Conservation (phyloP, 2,329 filamentous ascomycete genomes). For the Leptographium wingfieldii region DNA sequence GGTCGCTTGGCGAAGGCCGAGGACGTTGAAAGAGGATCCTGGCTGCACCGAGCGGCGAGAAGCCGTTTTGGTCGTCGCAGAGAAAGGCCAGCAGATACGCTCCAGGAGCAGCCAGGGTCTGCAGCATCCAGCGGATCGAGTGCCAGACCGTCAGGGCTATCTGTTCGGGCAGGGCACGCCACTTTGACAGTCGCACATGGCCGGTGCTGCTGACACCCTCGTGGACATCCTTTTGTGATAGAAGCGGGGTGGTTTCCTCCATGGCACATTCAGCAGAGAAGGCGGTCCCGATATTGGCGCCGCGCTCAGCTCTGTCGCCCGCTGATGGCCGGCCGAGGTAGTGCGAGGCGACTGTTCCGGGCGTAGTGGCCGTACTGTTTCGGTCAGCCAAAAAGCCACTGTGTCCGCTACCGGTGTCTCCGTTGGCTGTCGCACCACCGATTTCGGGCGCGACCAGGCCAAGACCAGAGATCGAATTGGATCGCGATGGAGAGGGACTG, state of each 20-base stretch:
- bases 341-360: too few relatives aligned
- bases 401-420: constrained; percentile 19
- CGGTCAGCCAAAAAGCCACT: constrained; percentile 15
- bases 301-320: background rate
- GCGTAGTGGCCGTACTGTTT: background rate
- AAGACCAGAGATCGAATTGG: constrained; percentile 46
- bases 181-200: constrained; percentile 27
- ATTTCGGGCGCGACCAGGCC: constrained; percentile 32
- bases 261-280: constrained; percentile 10
- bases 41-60: constrained; percentile 63
- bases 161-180: constrained; percentile 51
- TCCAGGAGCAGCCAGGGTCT: constrained; percentile 65
- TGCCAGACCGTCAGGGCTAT: constrained; percentile 61
- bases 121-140: constrained; percentile 65
- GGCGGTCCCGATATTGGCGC: background rate
- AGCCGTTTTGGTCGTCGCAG: constrained; percentile 66
- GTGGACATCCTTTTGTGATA: constrained; percentile 22
- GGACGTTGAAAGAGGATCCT: constrained; percentile 43
- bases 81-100: constrained; percentile 72
- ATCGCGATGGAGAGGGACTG: constrained; percentile 47
- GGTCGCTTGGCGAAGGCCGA: background rate
- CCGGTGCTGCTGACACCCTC: constrained; percentile 8
- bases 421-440: constrained; percentile 24
- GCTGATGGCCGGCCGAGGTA: background rate
- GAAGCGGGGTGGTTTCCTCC: constrained; percentile 59